Base-by-base conservation (phyloP, 306 rosid species). In the Acmispon strigosus region DNA sequence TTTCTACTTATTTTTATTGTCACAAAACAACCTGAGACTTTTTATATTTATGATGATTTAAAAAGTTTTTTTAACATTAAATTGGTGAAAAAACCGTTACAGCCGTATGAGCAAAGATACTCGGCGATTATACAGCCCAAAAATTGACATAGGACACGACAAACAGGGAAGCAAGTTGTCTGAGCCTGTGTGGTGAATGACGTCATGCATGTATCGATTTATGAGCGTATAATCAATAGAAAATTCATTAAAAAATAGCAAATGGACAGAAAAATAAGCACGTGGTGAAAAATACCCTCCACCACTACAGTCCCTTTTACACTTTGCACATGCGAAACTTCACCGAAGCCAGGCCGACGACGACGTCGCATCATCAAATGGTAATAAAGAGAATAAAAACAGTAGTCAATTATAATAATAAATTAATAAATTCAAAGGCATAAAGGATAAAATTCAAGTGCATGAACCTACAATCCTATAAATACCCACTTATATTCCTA, bases 381-480 rank as follows among this genome's bases (percentile, higher is more conserved):
- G 37, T 32, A 5, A 32, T 32, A 32, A 32, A 22, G 6, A 8
- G 8, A 32, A 32, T 2, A 27, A 2, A 27, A 27, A 27, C 32
- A 27, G 3, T 27, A 27, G 32, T 27, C 32, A 27, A 27, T 27
- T 1, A 27, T 27, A 22, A 22, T 22, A 2, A 27, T 27, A 27
- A 27, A 27, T 27, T 27, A 27, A 27, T 27, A 27, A 22, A 2
- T 22, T 22, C 24, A 27, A 27, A 27, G 32, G 32, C 4, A 27
- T 27, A 27, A 15, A 8, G 6, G 3, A 42, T 13, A 56, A 37
- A 9, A 39, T 8, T 9, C 74, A 70, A 12, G 73, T 90, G 20
- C 93, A 87, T 90, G 92, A 71, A 88, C 87, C 96, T 53, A 0
- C 14, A 24, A 34, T 5, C 67, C 85, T 84, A 90, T 87, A 80